Evolutionary conservation across 163 green algal genomes (phyloP).

Genomic region (Chloromonas sp.): DNA sequence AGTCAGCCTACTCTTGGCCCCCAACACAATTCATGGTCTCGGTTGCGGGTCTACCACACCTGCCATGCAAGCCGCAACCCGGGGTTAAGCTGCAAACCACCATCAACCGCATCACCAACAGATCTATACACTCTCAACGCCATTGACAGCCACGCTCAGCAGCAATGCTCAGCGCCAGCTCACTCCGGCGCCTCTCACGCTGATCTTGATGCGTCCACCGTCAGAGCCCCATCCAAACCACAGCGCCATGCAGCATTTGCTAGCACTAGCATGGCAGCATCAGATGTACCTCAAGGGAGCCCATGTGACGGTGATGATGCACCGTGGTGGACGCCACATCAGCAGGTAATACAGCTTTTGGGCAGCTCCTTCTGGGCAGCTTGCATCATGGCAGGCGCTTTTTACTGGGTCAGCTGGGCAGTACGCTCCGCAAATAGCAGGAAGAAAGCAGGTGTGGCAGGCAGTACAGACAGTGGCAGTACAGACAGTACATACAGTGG

Average conservation of each 20-base stretch:
- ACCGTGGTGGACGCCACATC: not conserved
- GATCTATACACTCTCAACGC: too few relatives aligned
- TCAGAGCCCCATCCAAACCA: not conserved
- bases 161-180: not conserved
- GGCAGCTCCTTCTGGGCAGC: not conserved
- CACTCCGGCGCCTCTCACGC: not conserved
- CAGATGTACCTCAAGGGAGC: too few relatives aligned
- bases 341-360: not conserved
- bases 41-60: too few relatives aligned
- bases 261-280: too few relatives aligned
- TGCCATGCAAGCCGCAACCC: too few relatives aligned
- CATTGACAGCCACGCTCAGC: not conserved
- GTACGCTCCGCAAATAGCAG: not conserved
- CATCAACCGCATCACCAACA: too few relatives aligned
- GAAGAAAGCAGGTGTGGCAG: not conserved
- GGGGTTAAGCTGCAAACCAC: too few relatives aligned
- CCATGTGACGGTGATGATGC: not conserved
- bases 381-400: not conserved
- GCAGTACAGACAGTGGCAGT: not conserved
- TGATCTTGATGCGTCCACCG: not conserved
- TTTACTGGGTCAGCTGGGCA: not conserved
- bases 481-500: not conserved
- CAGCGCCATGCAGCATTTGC: not conserved
- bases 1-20: too few relatives aligned
- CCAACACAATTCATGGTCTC: too few relatives aligned